Percentiles rank a stretch among this genome's conserved stretches.
Evolutionary conservation across 1,284 basidiomycete species (phyloP).

Genomic region (Moniliophthora roreri): DNA sequence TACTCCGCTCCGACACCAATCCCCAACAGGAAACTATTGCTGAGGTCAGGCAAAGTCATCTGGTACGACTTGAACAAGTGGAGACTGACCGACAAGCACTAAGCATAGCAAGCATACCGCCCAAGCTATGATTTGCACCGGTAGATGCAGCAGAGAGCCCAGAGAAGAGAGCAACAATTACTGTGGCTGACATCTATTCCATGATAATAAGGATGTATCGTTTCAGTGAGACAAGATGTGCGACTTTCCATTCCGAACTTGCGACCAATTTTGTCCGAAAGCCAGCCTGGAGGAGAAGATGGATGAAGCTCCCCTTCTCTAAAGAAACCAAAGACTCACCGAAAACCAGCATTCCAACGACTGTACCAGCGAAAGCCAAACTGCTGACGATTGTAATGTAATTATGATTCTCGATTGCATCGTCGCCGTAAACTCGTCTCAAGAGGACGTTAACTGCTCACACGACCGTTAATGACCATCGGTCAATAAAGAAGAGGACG

Average conservation of each 20-base stretch:
- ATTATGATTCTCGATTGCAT: constrained; percentile 44
- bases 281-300: constrained; percentile 44
- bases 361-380: constrained; percentile 79
- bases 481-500: constrained; percentile 24
- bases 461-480: not conserved
- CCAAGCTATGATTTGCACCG: constrained; percentile 71
- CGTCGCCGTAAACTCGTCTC: constrained; percentile 61
- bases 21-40: constrained; percentile 69
- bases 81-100: constrained; percentile 72
- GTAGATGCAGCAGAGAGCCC: constrained; percentile 81
- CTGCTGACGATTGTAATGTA: constrained; percentile 66
- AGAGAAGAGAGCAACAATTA: constrained; percentile 80
- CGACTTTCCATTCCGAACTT: constrained; percentile 81
- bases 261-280: constrained; percentile 86
- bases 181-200: constrained; percentile 78
- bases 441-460: constrained; percentile 64
- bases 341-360: constrained; percentile 80
- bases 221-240: not conserved
- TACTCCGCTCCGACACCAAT: constrained; percentile 90
- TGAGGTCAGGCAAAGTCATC: not conserved
- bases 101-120: constrained; percentile 76
- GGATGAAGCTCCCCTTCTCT: not conserved
- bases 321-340: constrained; percentile 34
- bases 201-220: not conserved
- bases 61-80: not conserved